phyloP scores from a whole-genome alignment of 2,329 filamentous ascomycete species.

The Trichoderma arundinaceum region DNA sequence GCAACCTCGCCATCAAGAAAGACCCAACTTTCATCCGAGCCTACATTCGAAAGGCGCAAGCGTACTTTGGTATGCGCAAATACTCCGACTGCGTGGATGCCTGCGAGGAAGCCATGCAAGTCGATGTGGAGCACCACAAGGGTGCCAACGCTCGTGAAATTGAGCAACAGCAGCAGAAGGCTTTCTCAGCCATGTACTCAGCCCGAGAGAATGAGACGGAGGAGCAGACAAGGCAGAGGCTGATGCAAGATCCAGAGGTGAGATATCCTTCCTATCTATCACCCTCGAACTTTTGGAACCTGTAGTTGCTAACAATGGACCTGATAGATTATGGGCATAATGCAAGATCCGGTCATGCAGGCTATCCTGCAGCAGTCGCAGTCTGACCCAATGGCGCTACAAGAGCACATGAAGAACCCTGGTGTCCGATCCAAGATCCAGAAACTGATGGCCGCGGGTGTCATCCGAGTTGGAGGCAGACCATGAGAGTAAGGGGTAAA shows the following conservation, averaged over 20 bases:
- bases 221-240: conserved; percentile 89
- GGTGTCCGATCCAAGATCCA: conserved; percentile 86
- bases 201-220: conserved; percentile 94
- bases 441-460: conserved; percentile 90
- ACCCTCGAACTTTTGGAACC: conserved; percentile 33
- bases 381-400: conserved; percentile 85
- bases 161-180: conserved; percentile 92
- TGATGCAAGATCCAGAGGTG: conserved; percentile 90
- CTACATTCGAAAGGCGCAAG: conserved; percentile 95
- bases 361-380: conserved; percentile 96
- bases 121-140: conserved; percentile 71
- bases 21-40: conserved; percentile 93
- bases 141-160: conserved; percentile 90
- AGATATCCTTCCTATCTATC: conserved; percentile 41
- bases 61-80: conserved; percentile 96
- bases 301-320: conserved; percentile 10
- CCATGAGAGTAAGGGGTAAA: neutral
- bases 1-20: conserved; percentile 86
- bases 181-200: conserved; percentile 85
- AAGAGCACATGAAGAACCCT: conserved; percentile 97
- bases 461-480: conserved; percentile 74
- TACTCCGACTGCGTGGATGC: conserved; percentile 94
- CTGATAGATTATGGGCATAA: conserved; percentile 77
- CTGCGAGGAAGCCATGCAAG: conserved; percentile 77
- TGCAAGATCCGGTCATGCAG: conserved; percentile 98